These are phyloP conservation scores for Avena atlantica DNA, from an alignment of 176 grass and related monocot species.

Conservation along the genomic window DNA sequence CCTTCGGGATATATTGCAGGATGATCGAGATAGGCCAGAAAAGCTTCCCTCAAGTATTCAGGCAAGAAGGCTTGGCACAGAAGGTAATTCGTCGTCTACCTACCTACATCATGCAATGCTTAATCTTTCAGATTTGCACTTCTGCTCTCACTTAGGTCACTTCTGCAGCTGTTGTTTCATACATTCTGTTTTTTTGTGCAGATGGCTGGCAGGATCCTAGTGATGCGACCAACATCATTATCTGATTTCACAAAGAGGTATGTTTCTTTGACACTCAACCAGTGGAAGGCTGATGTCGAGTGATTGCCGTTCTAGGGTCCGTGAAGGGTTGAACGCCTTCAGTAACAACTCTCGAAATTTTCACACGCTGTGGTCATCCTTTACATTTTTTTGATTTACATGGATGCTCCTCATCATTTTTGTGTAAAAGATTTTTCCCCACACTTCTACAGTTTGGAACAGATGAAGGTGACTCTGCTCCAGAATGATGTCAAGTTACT, in stretches of 20 bases:
- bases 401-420: constrained; percentile 15
- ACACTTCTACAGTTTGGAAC: constrained; percentile 70
- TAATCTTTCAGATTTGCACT: constrained; percentile 28
- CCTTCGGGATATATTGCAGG: constrained; percentile 53
- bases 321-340: neutral
- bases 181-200: constrained; percentile 42
- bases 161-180: constrained; percentile 32
- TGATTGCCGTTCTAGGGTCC: constrained; percentile 12
- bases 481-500: constrained; percentile 95
- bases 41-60: constrained; percentile 96
- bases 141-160: neutral
- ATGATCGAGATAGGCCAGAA: constrained; percentile 88
- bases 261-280: constrained; percentile 35
- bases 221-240: constrained; percentile 69
- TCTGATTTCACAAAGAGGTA: constrained; percentile 90
- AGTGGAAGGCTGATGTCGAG: neutral
- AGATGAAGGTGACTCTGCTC: constrained; percentile 85
- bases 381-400: constrained; percentile 7
- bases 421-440: neutral
- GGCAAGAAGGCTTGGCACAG: constrained; percentile 78
- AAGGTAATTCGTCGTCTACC: constrained; percentile 51
- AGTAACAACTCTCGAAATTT: neutral
- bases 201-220: constrained; percentile 98
- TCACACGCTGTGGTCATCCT: neutral
- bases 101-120: neutral